Evolutionary conservation across 1,139 yeast genomes (phyloP).

Genomic region (Candida mesenterica): DNA sequence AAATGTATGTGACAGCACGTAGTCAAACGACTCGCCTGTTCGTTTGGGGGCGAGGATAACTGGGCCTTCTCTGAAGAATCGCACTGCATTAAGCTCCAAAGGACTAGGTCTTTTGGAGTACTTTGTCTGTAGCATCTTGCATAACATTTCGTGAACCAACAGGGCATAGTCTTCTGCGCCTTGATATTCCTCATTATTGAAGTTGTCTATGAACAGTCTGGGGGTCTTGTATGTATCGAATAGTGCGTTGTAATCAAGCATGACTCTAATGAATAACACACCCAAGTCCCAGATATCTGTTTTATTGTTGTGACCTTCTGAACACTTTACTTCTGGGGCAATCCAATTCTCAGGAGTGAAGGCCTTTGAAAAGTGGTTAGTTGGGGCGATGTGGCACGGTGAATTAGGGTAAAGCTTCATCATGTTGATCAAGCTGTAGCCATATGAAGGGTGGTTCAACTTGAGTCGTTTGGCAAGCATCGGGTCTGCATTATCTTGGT

Average conservation of each 20-base stretch:
- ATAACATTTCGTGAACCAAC: conserved; percentile 61
- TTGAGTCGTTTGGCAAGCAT: conserved; percentile 44
- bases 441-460: conserved; percentile 69
- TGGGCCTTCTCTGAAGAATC: conserved; percentile 73
- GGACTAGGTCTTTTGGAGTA: conserved; percentile 78
- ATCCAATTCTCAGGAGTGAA: conserved; percentile 51
- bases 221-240: conserved; percentile 59
- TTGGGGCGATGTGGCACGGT: background rate
- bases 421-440: conserved; percentile 65
- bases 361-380: conserved; percentile 5
- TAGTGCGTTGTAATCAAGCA: conserved; percentile 53
- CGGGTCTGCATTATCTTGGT: conserved; percentile 7
- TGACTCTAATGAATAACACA: conserved; percentile 67
- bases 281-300: conserved; percentile 95
- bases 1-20: background rate
- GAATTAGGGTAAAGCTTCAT: conserved; percentile 47
- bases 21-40: conserved; percentile 5
- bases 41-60: conserved; percentile 16
- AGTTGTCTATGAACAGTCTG: conserved; percentile 52
- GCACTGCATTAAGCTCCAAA: conserved; percentile 77
- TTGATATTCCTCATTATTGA: conserved; percentile 28
- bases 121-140: conserved; percentile 61
- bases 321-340: conserved; percentile 69
- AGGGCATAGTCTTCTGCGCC: conserved; percentile 35
- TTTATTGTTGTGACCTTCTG: conserved; percentile 58